Base-by-base conservation (phyloP, 805 yeast genomes). In the Diddensiella transvaalensis region DNA sequence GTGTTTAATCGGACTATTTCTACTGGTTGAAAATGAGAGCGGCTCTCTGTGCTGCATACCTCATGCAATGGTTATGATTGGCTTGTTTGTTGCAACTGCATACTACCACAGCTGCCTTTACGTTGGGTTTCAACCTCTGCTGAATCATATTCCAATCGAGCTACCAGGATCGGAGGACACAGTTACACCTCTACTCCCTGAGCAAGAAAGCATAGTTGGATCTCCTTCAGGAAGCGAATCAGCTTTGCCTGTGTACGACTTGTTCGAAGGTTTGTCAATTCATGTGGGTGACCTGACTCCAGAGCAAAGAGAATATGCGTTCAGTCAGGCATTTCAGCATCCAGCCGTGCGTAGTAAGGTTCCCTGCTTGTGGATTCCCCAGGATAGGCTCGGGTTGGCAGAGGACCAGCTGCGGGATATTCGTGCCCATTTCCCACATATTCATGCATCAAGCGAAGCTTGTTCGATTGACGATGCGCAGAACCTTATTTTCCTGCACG, bases 1-100 rank as follows among this genome's bases (percentile, higher is more conserved):
- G 32, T 85, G 90, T 53, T 65, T 89, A 57, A 74, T 86, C 37
- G 97, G 96, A 0, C 67, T 87, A 6, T 82, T 87, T 56, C 76
- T 86, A 37, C 64, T 85, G 13, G 82, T 83, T 52, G 70, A 72
- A 46, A 74, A 82, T 57, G 67, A 68, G n/a, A 46, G 66, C 3
- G 80, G 72, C 30, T 61, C 59, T 45, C 74, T 66, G 50, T 71
- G 64, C 38, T 76, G 72, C 68, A 72, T 60, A 47, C 65, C 64
- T 21, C 83, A 77, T 44, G 81, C 78, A 3, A 68, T 75, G 42
- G 52, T 77, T 5, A 83, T 83, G 79, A 60, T 78, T 2, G 37
- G 75, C 1, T 65, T 80, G 0, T 62, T 85, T 26, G 52, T 78
- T 2, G 53, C 66, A 1, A 87, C 96, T 0, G 65, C 81, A 3